Percentiles rank a stretch among this genome's conserved stretches.
phyloP scores from a whole-genome alignment of 2,329 filamentous ascomycete species.

The Leptographium galeiforme region DNA sequence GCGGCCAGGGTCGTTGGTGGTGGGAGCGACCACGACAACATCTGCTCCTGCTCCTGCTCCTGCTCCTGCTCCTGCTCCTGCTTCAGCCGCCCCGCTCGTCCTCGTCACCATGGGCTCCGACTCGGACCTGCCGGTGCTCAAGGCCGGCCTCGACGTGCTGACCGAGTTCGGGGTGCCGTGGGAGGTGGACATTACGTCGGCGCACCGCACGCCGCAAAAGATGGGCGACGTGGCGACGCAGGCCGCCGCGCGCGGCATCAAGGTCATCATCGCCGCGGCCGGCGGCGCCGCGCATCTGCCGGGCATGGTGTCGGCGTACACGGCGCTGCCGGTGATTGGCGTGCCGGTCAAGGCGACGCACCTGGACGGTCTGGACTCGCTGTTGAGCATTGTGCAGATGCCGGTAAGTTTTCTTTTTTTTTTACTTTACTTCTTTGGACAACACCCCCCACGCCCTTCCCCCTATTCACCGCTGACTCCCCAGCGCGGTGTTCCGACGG shows the following conservation, averaged over 20 bases:
- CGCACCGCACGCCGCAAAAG: constrained; percentile 57
- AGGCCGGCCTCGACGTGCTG: constrained; percentile 52
- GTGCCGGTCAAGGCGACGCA: constrained; percentile 64
- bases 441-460: constrained; percentile 18
- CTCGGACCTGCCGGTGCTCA: constrained; percentile 58
- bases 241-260: constrained; percentile 52
- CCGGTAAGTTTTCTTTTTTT: constrained; percentile 31
- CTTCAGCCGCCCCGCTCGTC: constrained; percentile 33
- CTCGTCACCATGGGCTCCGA: constrained; percentile 77
- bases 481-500: constrained; percentile 36
- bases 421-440: constrained; percentile 15
- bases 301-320: constrained; percentile 62
- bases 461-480: constrained; percentile 14
- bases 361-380: constrained; percentile 57
- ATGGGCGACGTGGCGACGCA: constrained; percentile 55
- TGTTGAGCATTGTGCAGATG: constrained; percentile 68
- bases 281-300: constrained; percentile 62
- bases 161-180: constrained; percentile 59
- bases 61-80: not conserved
- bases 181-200: constrained; percentile 64
- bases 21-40: not conserved
- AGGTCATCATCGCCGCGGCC: constrained; percentile 63
- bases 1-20: constrained; percentile 18
- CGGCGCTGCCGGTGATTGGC: constrained; percentile 61
- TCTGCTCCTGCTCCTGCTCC: not conserved